A percentile compares a stretch with the other conserved stretches of the same genome.
These are phyloP conservation scores for Candida krabiensis DNA, from an alignment of 805 yeast species.

Conservation along the genomic window DNA sequence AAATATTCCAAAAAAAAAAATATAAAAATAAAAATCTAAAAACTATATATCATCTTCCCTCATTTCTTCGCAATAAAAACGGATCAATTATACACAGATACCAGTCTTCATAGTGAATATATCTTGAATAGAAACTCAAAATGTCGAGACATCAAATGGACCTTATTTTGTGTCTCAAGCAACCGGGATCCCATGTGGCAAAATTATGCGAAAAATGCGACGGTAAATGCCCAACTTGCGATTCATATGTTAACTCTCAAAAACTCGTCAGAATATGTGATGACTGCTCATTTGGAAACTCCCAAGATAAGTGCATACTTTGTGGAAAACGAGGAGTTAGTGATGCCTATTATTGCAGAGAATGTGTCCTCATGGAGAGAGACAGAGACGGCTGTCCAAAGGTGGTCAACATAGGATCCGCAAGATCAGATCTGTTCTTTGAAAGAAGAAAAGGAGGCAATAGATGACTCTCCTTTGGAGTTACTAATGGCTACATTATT, in stretches of 20 bases:
- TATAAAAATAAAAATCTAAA: no score
- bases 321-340: slow-evolving; percentile 61
- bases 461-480: not conserved
- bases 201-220: slow-evolving; percentile 81
- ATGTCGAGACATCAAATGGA: slow-evolving; percentile 94
- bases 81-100: no score
- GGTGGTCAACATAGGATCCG: slow-evolving; percentile 77
- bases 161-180: slow-evolving; percentile 78
- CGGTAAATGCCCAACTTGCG: slow-evolving; percentile 90
- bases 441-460: slow-evolving; percentile 45
- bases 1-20: no score
- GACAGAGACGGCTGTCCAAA: slow-evolving; percentile 93
- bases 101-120: no score
- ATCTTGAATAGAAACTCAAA: not conserved
- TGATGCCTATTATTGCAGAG: slow-evolving; percentile 81
- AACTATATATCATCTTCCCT: no score
- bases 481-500: no score
- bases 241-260: slow-evolving; percentile 74
- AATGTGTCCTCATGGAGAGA: slow-evolving; percentile 76
- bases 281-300: slow-evolving; percentile 77
- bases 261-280: slow-evolving; percentile 73
- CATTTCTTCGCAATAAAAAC: no score
- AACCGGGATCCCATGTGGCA: slow-evolving; percentile 75
- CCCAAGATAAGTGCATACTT: slow-evolving; percentile 66
- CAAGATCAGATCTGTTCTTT: slow-evolving; percentile 62